phyloP scores from a whole-genome alignment of 2,329 filamentous ascomycete genomes.

The Alternaria burnsii region DNA sequence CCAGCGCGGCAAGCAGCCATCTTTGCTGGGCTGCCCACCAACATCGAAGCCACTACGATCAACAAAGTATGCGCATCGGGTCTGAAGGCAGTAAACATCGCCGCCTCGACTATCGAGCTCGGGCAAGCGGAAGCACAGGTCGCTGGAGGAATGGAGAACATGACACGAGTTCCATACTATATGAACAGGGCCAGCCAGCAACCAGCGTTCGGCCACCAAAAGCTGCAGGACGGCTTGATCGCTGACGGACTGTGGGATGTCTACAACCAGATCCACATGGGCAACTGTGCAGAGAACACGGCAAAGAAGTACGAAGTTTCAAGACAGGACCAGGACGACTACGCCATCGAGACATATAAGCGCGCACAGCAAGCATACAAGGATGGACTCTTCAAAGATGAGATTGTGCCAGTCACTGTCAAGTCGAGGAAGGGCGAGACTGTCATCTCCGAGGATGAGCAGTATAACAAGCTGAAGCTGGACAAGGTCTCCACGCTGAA shows the following conservation, averaged over 20 bases:
- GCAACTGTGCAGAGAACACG: constrained; percentile 93
- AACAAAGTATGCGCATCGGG: constrained; percentile 99
- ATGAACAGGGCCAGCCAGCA: constrained; percentile 81
- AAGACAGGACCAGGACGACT: constrained; percentile 87
- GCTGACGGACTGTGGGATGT: constrained; percentile 97
- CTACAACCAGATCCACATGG: constrained; percentile 98
- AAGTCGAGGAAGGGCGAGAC: constrained; percentile 81
- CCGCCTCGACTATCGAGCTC: constrained; percentile 93
- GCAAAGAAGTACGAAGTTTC: constrained; percentile 86
- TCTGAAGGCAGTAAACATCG: constrained; percentile 88
- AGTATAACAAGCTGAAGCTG: constrained; percentile 83
- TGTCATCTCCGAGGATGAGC: constrained; percentile 83
- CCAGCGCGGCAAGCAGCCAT: constrained; percentile 91
- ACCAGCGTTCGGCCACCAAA: constrained; percentile 85
- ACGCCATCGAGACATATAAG: constrained; percentile 88
- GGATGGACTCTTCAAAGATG: constrained; percentile 81
- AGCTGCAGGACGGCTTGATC: constrained; percentile 89
- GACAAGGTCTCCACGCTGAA: constrained; percentile 88
- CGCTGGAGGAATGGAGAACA: constrained; percentile 97
- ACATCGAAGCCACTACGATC: constrained; percentile 87
- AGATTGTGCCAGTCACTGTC: constrained; percentile 88
- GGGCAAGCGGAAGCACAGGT: constrained; percentile 88
- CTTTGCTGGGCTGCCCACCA: constrained; percentile 83
- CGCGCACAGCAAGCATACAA: constrained; percentile 92
- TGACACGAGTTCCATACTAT: constrained; percentile 94